These are phyloP conservation scores for Polytolypa hystricis DNA, from an alignment of 2,329 filamentous ascomycete species.

Conservation along the genomic window DNA sequence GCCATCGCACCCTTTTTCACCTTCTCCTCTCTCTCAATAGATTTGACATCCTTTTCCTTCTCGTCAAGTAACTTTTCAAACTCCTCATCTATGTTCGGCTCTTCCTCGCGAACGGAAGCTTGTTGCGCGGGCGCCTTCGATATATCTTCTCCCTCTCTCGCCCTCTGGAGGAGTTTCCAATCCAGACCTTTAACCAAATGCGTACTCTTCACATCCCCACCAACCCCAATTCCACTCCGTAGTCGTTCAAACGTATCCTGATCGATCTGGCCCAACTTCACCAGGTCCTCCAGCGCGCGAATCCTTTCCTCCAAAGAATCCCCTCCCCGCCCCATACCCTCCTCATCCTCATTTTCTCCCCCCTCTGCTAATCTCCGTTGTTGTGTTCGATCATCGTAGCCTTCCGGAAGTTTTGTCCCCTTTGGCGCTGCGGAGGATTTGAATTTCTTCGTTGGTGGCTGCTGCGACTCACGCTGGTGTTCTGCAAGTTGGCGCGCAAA, in stretches of 20 bases:
- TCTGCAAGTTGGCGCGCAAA: constrained; percentile 81
- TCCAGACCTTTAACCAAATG: constrained; percentile 90
- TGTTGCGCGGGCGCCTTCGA: constrained; percentile 19
- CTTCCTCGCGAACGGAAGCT: constrained; percentile 22
- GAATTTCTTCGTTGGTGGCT: constrained; percentile 59
- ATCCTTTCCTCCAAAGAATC: constrained; percentile 48
- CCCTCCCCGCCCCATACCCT: constrained; percentile 30
- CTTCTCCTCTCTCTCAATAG: constrained; percentile 23
- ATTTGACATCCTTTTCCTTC: constrained; percentile 18
- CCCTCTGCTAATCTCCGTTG: constrained; percentile 46
- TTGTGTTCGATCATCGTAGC: constrained; percentile 75
- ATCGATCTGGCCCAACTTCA: constrained; percentile 78
- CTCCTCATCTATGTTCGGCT: constrained; percentile 48
- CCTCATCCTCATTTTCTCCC: constrained; percentile 36
- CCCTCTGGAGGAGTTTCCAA: constrained; percentile 52
- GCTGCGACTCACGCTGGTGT: constrained; percentile 44
- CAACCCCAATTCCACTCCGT: constrained; percentile 60
- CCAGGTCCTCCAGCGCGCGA: constrained; percentile 66
- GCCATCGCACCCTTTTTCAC: constrained; percentile 45
- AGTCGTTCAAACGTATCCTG: constrained; percentile 65
- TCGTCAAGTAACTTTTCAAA: constrained; percentile 33
- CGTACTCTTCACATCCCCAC: constrained; percentile 68
- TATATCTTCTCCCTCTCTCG: constrained; percentile 46
- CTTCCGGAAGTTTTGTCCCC: constrained; percentile 65
- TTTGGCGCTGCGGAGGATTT: constrained; percentile 66